Evolutionary conservation across 495 filamentous ascomycete species (phyloP).

Genomic region (Talaromyces trachyspermus): DNA sequence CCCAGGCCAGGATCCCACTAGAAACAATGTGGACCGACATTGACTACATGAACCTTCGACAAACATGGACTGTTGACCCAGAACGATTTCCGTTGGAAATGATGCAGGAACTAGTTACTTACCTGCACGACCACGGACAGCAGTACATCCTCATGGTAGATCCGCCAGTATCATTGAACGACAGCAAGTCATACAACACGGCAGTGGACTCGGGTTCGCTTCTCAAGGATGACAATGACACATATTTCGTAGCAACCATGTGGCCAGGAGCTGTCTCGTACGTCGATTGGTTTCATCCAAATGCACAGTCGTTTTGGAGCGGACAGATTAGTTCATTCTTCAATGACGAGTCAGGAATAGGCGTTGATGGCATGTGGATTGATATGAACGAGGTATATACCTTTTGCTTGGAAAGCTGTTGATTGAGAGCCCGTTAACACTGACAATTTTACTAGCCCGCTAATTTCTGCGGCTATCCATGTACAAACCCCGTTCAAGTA

Average conservation of each 20-base stretch:
- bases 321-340: conserved; percentile 5
- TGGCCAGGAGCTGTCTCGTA: conserved; percentile 18
- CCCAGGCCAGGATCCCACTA: conserved; percentile 42
- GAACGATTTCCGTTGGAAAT: conserved; percentile 10
- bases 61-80: conserved; percentile 17
- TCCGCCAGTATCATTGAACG: conserved; percentile 38
- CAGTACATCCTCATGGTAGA: conserved; percentile 21
- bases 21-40: conserved; percentile 54
- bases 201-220: conserved; percentile 8
- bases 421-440: no score
- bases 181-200: conserved; percentile 8
- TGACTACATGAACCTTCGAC: conserved; percentile 18
- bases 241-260: conserved; percentile 32
- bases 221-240: conserved; percentile 12
- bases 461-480: conserved; percentile 10
- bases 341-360: neutral
- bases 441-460: conserved; percentile 4
- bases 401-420: neutral
- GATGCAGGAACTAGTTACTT: conserved; percentile 12
- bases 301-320: conserved; percentile 15
- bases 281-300: conserved; percentile 19
- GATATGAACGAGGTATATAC: conserved; percentile 40
- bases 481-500: conserved; percentile 11
- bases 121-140: conserved; percentile 14
- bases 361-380: conserved; percentile 18